phyloP scores from a whole-genome alignment of 129 eudicot species.

The Ambrosia artemisiifolia region DNA sequence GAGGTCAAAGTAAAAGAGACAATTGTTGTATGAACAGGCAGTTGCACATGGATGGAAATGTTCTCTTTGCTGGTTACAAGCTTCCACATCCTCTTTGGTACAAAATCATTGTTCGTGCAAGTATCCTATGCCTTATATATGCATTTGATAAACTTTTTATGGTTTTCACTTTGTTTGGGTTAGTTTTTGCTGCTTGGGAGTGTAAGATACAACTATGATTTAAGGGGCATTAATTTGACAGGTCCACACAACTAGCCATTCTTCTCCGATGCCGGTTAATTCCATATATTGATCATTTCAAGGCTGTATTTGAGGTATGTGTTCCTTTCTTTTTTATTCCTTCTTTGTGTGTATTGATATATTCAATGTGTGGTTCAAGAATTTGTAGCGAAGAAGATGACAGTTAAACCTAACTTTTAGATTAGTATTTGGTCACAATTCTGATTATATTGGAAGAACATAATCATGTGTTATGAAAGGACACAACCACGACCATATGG shows the following conservation, averaged over 20 bases:
- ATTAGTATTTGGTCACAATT: not conserved
- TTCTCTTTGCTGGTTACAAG: slow-evolving; percentile 94
- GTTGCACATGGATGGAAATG: slow-evolving; percentile 86
- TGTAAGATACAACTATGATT: not conserved
- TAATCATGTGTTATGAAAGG: not conserved
- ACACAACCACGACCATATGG: not conserved
- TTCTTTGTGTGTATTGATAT: not conserved
- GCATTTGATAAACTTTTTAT: too few species aligned
- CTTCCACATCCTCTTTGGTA: slow-evolving; percentile 97
- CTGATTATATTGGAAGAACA: not conserved
- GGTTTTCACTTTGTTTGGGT: not conserved
- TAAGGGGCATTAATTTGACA: slow-evolving; percentile 24
- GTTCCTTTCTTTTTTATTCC: not conserved
- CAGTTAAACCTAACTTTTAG: not conserved
- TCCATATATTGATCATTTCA: slow-evolving; percentile 82
- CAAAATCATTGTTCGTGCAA: slow-evolving; percentile 81
- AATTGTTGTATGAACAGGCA: slow-evolving; percentile 73
- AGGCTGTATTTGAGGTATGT: slow-evolving; percentile 77
- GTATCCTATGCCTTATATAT: too few species aligned
- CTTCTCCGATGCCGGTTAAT: slow-evolving; percentile 91
- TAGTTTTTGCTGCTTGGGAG: not conserved
- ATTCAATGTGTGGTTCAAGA: not conserved
- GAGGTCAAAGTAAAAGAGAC: too few species aligned
- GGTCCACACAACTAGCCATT: slow-evolving; percentile 92
- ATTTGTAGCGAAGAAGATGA: not conserved